Percentiles rank a stretch among this genome's conserved stretches.
phyloP scores from a whole-genome alignment of 2,329 filamentous ascomycete species.

The Xylariomycetidae sp. region DNA sequence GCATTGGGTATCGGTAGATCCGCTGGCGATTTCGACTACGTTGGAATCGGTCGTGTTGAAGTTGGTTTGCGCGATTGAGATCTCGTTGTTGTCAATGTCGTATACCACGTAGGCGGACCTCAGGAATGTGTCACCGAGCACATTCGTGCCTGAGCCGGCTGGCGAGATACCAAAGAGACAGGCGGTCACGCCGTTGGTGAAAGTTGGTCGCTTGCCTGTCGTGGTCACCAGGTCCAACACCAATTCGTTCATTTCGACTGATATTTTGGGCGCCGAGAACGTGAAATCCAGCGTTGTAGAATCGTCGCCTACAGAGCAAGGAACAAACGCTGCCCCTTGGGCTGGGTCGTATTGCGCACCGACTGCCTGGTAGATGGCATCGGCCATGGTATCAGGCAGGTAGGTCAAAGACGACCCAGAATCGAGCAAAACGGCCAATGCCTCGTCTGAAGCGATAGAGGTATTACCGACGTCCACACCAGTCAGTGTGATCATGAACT shows the following conservation, averaged over 20 bases:
- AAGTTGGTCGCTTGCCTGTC: slow-evolving; percentile 43
- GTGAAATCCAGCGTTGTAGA: slow-evolving; percentile 44
- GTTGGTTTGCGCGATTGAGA: slow-evolving; percentile 64
- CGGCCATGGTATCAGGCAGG: slow-evolving; percentile 49
- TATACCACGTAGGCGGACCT: slow-evolving; percentile 73
- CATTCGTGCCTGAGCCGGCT: slow-evolving; percentile 47
- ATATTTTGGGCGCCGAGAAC: slow-evolving; percentile 50
- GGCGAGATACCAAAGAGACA: slow-evolving; percentile 67
- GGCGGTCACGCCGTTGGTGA: slow-evolving; percentile 48
- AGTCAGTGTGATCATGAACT: slow-evolving; percentile 69
- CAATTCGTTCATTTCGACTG: slow-evolving; percentile 54
- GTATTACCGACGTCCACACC: slow-evolving; percentile 41
- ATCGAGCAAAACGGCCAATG: slow-evolving; percentile 64
- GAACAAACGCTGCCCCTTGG: slow-evolving; percentile 55
- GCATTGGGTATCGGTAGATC: slow-evolving; percentile 49
- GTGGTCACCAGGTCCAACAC: slow-evolving; percentile 48
- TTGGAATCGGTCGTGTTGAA: slow-evolving; percentile 51
- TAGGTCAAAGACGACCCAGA: slow-evolving; percentile 65
- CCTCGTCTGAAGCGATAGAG: slow-evolving; percentile 41
- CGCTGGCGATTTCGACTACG: slow-evolving; percentile 52
- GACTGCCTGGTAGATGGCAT: slow-evolving; percentile 39
- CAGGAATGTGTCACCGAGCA: slow-evolving; percentile 72
- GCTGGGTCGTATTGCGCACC: slow-evolving; percentile 47
- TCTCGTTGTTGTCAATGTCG: slow-evolving; percentile 66
- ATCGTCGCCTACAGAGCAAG: slow-evolving; percentile 46